A percentile compares a stretch with the other conserved stretches of the same genome.
Evolutionary conservation across 1,284 basidiomycete genomes (phyloP).

Genomic region (Tylopilus sp.): DNA sequence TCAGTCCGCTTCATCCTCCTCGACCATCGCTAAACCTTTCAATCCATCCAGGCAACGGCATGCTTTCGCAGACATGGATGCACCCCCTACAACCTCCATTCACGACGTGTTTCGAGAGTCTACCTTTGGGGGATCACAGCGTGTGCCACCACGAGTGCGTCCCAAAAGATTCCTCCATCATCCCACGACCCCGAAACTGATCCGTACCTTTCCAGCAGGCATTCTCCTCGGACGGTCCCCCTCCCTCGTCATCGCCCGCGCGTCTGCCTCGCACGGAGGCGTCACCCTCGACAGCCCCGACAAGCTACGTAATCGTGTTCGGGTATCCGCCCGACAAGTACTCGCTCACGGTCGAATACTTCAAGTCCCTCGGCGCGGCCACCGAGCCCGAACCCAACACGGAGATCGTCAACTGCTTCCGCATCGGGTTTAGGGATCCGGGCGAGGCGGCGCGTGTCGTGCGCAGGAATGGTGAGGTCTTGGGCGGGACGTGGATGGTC

Average conservation of each 20-base stretch:
- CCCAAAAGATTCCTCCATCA: neutral
- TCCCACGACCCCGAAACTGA: conserved; percentile 1
- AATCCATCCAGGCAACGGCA: conserved; percentile 48
- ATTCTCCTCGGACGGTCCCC: conserved; percentile 24
- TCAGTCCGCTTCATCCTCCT: conserved; percentile 27
- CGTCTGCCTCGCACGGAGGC: conserved; percentile 33
- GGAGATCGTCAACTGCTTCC: conserved; percentile 68
- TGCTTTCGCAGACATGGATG: conserved; percentile 64
- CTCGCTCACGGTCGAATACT: conserved; percentile 64
- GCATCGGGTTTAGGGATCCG: conserved; percentile 63
- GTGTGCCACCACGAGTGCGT: conserved; percentile 35
- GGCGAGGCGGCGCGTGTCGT: conserved; percentile 72
- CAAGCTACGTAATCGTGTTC: conserved; percentile 64
- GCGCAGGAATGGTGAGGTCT: conserved; percentile 71
- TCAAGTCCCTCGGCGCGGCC: conserved; percentile 61
- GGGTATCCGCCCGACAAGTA: conserved; percentile 75
- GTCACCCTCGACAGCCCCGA: conserved; percentile 29
- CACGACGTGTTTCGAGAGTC: conserved; percentile 65
- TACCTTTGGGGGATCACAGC: conserved; percentile 28
- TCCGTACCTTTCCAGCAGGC: conserved; percentile 7
- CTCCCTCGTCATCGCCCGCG: conserved; percentile 26
- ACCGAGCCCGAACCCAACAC: conserved; percentile 60
- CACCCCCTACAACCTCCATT: conserved; percentile 66
- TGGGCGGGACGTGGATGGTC: conserved; percentile 74
- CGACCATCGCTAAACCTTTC: conserved; percentile 5